Base-by-base conservation (phyloP, 2,329 filamentous ascomycete genomes). In the Thielaviopsis euricoi region DNA sequence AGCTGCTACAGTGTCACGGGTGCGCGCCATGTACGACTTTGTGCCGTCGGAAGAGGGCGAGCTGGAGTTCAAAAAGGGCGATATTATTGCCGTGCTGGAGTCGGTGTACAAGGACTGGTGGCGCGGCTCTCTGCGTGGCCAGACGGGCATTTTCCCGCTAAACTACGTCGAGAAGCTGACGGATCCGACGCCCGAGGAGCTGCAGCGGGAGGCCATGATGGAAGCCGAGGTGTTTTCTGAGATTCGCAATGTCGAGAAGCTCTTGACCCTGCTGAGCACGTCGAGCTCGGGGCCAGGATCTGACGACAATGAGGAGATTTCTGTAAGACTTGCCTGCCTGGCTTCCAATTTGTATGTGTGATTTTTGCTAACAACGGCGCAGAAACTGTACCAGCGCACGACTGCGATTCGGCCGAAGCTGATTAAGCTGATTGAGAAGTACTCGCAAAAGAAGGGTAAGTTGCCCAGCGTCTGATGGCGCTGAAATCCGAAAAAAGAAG, bases 101-200 rank as follows among this genome's bases (percentile, higher is more conserved):
- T 96, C 90, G 1, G 93, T 97, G 1, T 98, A 94, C 74, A 98
- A 97, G 71, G 93, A 98, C 70, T 98, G 93, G 93, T 98, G 93
- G 93, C 91, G 95, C 65, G 93, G 93, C 1, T 95, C 90, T 49
- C 74, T 98, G 60, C 83, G 90, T 67, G 93, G 93, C 21, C 89
- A 96, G 70, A 96, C 89, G 6, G 93, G 93, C 64, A 98, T 98
- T 63, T 98, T 98, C 71, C 93, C 93, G 6, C 79, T 98, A 63
- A 98, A 98, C 73, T 98, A 98, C 67, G 93, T 98, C 17, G 93
- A 98, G 73, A 98, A 98, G 71, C 76, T 98, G 62, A 83, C 90
- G 58, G 93, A 98, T 67, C 93, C 93, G 5, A 97, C 93, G 0
- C 84, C 85, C 19, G 91, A 97, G 64, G 93, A 98, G 75, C 71